Percentiles rank a stretch among this genome's conserved stretches.
Conservation (phyloP, 129 eudicot species). For the Saposhnikovia divaricata region DNA sequence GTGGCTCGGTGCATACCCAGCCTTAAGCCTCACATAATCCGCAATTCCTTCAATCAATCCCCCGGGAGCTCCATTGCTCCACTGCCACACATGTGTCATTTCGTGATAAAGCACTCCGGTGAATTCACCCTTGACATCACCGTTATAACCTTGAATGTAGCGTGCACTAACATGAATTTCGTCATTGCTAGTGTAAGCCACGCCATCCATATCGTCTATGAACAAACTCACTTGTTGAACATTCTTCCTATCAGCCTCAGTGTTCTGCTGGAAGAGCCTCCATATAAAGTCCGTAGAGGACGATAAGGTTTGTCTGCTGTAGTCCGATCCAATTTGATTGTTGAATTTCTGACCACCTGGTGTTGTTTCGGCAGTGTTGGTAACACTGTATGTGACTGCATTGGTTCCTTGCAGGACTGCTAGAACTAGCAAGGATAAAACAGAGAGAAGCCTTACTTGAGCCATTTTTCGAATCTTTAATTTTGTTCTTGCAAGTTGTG, state of each 20-base stretch:
- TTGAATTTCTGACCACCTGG: constrained; percentile 49
- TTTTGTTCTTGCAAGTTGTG: neutral
- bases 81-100: constrained; percentile 64
- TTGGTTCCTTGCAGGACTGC: constrained; percentile 20
- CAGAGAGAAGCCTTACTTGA: neutral
- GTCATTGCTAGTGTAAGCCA: constrained; percentile 31
- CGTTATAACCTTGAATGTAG: constrained; percentile 30
- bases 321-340: constrained; percentile 33
- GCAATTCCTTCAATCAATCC: constrained; percentile 75
- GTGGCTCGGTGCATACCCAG: constrained; percentile 31
- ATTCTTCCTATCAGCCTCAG: constrained; percentile 26
- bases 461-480: neutral
- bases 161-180: constrained; percentile 34
- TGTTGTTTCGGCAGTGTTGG: constrained; percentile 36
- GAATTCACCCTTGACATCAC: constrained; percentile 41
- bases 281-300: constrained; percentile 52
- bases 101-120: constrained; percentile 61
- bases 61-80: constrained; percentile 40
- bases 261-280: constrained; percentile 43
- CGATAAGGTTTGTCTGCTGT: constrained; percentile 21
- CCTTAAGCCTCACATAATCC: constrained; percentile 58
- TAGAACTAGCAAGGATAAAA: constrained; percentile 7
- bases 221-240: constrained; percentile 27
- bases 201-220: constrained; percentile 45
- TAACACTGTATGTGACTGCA: constrained; percentile 46